Percentiles rank a stretch among this genome's conserved stretches.
These are phyloP conservation scores for Tetrahymena borealis DNA, from an alignment of 73 alveolate species.

Conservation along the genomic window DNA sequence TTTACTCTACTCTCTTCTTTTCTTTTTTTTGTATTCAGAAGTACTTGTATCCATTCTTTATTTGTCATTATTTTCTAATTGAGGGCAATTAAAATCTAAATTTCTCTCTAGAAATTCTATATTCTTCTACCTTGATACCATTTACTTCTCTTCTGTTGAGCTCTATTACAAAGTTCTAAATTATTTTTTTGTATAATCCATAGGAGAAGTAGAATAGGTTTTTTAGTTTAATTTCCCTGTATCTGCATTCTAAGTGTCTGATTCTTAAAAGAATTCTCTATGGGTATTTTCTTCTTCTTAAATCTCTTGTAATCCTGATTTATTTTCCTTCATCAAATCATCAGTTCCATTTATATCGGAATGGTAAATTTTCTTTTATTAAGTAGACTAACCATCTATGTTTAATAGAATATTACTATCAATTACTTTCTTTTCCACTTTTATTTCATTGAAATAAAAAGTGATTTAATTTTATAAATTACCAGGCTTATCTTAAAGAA, in stretches of 20 bases:
- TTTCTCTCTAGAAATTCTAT: background rate
- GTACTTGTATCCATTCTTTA: background rate
- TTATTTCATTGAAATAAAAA: background rate
- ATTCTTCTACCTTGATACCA: background rate
- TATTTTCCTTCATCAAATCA: background rate
- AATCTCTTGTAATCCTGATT: background rate
- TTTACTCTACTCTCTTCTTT: background rate
- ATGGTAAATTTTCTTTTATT: background rate
- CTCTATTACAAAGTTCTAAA: background rate
- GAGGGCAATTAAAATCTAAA: background rate
- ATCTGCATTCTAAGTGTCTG: background rate
- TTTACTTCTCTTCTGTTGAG: background rate
- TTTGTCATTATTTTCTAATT: background rate
- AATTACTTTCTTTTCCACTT: background rate
- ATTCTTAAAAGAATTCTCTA: background rate
- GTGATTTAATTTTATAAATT: background rate
- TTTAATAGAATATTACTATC: too few relatives aligned
- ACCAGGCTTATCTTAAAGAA: background rate
- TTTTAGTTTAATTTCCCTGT: background rate
- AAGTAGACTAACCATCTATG: too few relatives aligned
- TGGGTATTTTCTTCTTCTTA: background rate
- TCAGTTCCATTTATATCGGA: background rate
- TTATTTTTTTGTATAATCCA: background rate
- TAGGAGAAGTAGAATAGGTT: background rate
- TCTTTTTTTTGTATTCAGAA: background rate